Percentiles rank a stretch among this genome's conserved stretches.
Conservation (phyloP, 2,329 filamentous ascomycete genomes). For the Phialocephala subalpina region DNA sequence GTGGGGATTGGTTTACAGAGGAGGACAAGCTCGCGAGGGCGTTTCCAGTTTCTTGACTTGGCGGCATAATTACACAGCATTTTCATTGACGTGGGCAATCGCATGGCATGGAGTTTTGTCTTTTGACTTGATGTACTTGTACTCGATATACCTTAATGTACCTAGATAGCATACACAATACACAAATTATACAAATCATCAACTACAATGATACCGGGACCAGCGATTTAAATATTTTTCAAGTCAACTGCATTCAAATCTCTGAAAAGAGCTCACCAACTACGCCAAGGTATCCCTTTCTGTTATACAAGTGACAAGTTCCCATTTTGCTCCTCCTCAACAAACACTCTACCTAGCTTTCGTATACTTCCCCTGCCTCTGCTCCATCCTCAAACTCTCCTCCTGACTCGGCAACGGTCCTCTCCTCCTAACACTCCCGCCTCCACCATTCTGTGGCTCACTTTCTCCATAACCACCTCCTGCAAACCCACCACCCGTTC, state of each 20-base stretch:
- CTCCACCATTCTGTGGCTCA: slow-evolving; percentile 35
- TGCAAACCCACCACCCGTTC: too few species aligned
- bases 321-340: not conserved
- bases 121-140: slow-evolving; percentile 18
- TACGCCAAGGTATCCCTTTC: slow-evolving; percentile 9
- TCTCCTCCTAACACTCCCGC: slow-evolving; percentile 59
- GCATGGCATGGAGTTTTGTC: slow-evolving; percentile 28
- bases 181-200: not conserved
- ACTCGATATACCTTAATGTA: slow-evolving; percentile 6
- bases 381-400: slow-evolving; percentile 81
- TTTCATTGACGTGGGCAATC: slow-evolving; percentile 15
- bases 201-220: too few species aligned
- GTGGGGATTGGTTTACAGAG: slow-evolving; percentile 12
- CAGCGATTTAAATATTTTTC: not conserved
- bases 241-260: not conserved
- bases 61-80: slow-evolving; percentile 15
- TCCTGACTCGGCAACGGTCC: slow-evolving; percentile 84
- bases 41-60: slow-evolving; percentile 11
- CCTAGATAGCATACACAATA: slow-evolving; percentile 15
- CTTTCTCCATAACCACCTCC: slow-evolving; percentile 44
- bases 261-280: not conserved
- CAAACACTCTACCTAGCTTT: slow-evolving; percentile 43
- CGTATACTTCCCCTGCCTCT: slow-evolving; percentile 70
- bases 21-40: slow-evolving; percentile 29
- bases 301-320: slow-evolving; percentile 28